phyloP scores from a whole-genome alignment of 257 asterid species.

The Jaltomata sinuosa region DNA sequence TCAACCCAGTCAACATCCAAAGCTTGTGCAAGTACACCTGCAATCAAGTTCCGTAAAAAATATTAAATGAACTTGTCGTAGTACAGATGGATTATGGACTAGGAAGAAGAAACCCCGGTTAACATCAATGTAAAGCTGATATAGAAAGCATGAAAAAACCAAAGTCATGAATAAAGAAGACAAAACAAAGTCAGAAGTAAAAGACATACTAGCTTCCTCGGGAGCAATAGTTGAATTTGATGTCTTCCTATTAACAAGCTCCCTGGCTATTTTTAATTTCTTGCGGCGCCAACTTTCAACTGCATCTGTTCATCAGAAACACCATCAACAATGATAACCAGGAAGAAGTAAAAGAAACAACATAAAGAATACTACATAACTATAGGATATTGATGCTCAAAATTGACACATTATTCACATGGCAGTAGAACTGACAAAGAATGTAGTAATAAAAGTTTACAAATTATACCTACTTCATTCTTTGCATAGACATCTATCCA shows the following conservation, averaged over 20 bases:
- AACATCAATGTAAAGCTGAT: background rate
- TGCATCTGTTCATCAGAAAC: conserved; percentile 36
- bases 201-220: conserved; percentile 57
- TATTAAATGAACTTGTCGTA: background rate
- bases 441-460: background rate
- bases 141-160: background rate
- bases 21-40: conserved; percentile 48
- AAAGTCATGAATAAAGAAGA: background rate
- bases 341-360: background rate
- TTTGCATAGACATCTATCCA: background rate
- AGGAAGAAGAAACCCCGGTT: background rate
- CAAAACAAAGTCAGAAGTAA: background rate
- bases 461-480: background rate
- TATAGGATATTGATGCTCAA: background rate
- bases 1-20: conserved; percentile 58
- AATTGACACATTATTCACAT: background rate
- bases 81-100: background rate
- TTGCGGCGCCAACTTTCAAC: conserved; percentile 62
- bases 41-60: background rate
- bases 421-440: background rate
- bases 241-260: conserved; percentile 27
- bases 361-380: background rate
- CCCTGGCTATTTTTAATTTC: conserved; percentile 52
- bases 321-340: background rate
- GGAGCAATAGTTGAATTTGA: conserved; percentile 47